These are phyloP conservation scores for Lentinus tigrinus DNA, from an alignment of 768 basidiomycete genomes.

Conservation along the genomic window DNA sequence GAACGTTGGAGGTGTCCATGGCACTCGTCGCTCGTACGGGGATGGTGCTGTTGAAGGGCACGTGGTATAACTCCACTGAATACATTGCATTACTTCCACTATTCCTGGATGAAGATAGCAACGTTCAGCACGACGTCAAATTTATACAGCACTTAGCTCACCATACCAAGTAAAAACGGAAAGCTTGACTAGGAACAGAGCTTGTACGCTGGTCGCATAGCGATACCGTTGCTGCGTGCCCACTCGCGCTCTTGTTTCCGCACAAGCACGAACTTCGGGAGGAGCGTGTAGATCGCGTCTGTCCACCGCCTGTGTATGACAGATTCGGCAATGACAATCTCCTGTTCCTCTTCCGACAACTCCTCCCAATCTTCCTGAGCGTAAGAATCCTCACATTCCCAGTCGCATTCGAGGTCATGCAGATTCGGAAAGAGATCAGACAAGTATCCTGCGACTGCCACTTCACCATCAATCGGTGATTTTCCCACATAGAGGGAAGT, in stretches of 20 bases:
- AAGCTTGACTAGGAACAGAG: neutral
- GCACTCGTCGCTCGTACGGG: no score
- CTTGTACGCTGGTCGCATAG: neutral
- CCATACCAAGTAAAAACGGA: no score
- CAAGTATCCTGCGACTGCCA: constrained; percentile 1
- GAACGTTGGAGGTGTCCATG: no score
- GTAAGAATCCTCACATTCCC: neutral
- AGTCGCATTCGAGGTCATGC: neutral
- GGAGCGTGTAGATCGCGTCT: neutral
- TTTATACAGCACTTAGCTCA: no score
- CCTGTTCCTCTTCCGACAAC: neutral
- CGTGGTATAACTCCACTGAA: no score
- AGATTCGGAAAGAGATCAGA: constrained; percentile 5
- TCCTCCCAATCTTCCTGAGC: neutral
- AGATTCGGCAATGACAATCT: neutral
- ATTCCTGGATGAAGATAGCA: no score
- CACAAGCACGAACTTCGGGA: neutral
- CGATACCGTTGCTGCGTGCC: neutral
- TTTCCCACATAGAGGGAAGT: neutral
- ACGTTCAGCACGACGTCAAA: no score
- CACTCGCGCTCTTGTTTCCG: neutral
- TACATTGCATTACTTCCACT: no score
- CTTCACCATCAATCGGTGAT: neutral
- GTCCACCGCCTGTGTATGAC: neutral
- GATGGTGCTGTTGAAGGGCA: no score